A percentile compares a stretch with the other conserved stretches of the same genome.
phyloP scores from a whole-genome alignment of 140 eudicot species.

The Erigeron philadelphicus region DNA sequence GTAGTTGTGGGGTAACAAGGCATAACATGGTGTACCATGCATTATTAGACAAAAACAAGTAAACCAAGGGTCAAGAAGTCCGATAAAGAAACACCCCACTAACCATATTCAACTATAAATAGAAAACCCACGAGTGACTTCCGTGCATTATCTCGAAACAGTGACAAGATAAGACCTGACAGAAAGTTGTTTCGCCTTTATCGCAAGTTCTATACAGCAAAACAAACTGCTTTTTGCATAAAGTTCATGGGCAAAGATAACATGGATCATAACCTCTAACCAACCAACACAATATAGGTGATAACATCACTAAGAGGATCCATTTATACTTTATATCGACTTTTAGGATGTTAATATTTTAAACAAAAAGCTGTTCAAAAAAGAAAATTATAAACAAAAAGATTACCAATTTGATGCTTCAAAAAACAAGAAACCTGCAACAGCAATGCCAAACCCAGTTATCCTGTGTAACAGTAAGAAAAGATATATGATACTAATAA shows the following conservation, averaged over 20 bases:
- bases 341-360: background rate
- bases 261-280: slow-evolving; percentile 1
- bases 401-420: background rate
- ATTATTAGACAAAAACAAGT: slow-evolving; percentile 27
- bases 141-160: slow-evolving; percentile 30
- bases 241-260: slow-evolving; percentile 20
- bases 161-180: slow-evolving; percentile 36
- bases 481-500: background rate
- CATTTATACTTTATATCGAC: background rate
- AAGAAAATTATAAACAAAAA: background rate
- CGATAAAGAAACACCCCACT: slow-evolving; percentile 16
- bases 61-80: slow-evolving; percentile 17
- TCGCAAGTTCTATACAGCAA: slow-evolving; percentile 33
- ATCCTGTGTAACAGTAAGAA: slow-evolving; percentile 11
- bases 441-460: background rate
- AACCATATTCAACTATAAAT: slow-evolving; percentile 34
- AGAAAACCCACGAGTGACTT: slow-evolving; percentile 28
- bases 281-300: slow-evolving; percentile 1
- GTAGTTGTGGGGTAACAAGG: slow-evolving; percentile 14
- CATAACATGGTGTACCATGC: slow-evolving; percentile 21
- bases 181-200: slow-evolving; percentile 33
- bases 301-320: background rate
- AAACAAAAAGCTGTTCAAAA: background rate
- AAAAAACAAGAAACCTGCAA: background rate
- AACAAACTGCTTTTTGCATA: slow-evolving; percentile 27